Evolutionary conservation across 164 flowering plant genomes (phyloP).

Genomic region (Piper betle): DNA sequence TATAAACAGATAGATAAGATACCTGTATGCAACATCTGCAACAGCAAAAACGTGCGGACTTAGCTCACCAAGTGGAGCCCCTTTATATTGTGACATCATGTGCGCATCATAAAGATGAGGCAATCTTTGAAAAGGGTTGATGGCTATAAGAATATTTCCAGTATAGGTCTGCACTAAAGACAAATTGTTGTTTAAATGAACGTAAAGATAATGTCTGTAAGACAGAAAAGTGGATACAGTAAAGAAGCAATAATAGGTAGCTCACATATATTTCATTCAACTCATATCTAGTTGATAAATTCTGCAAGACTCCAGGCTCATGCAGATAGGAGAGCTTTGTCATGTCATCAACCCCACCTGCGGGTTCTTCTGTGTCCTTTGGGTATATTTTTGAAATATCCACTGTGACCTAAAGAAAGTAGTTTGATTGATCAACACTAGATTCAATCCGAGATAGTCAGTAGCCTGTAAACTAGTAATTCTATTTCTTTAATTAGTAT

Average conservation of each 20-base stretch:
- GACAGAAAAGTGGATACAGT: too few relatives aligned
- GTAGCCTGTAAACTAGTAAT: too few relatives aligned
- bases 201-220: not conserved
- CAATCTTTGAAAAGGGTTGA: slow-evolving; percentile 74
- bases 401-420: slow-evolving; percentile 29
- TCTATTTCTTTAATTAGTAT: not conserved
- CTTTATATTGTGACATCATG: slow-evolving; percentile 66
- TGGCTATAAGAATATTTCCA: slow-evolving; percentile 75
- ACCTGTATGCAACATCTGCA: slow-evolving; percentile 80
- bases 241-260: not conserved
- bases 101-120: slow-evolving; percentile 45
- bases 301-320: slow-evolving; percentile 80
- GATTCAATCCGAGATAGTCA: not conserved
- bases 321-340: slow-evolving; percentile 74
- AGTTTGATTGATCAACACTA: not conserved
- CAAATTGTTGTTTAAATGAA: not conserved
- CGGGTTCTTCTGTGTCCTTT: slow-evolving; percentile 62
- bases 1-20: slow-evolving; percentile 3
- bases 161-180: slow-evolving; percentile 58
- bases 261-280: slow-evolving; percentile 75
- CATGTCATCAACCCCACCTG: slow-evolving; percentile 86
- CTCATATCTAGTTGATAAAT: slow-evolving; percentile 63
- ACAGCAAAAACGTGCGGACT: slow-evolving; percentile 86
- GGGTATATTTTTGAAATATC: slow-evolving; percentile 52
- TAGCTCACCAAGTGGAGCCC: slow-evolving; percentile 47